Evolutionary conservation across 306 rosid genomes (phyloP).

Genomic region (Sechiopsis laciniata): DNA sequence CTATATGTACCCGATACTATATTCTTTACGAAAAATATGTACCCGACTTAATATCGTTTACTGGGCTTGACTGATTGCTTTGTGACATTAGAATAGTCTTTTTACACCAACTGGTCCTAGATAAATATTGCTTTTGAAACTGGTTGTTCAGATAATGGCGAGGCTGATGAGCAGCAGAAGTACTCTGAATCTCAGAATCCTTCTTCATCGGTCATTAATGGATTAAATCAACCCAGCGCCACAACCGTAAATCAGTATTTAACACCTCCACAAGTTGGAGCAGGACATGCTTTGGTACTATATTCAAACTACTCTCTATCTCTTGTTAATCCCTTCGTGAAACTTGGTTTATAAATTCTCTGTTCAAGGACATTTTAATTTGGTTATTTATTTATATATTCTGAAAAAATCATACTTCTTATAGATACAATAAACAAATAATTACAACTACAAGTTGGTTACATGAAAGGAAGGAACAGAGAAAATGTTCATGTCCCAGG

Average conservation of each 20-base stretch:
- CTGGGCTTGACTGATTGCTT: neutral
- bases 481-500: neutral
- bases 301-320: slow-evolving; percentile 23
- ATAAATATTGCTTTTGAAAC: slow-evolving; percentile 23
- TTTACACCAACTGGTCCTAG: neutral
- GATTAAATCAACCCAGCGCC: slow-evolving; percentile 46
- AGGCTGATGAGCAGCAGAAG: slow-evolving; percentile 54
- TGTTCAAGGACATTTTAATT: neutral
- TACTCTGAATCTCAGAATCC: slow-evolving; percentile 50
- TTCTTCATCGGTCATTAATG: slow-evolving; percentile 45
- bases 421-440: slow-evolving; percentile 2
- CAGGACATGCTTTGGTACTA: slow-evolving; percentile 70
- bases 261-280: slow-evolving; percentile 63
- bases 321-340: neutral
- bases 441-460: neutral
- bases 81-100: slow-evolving; percentile 13
- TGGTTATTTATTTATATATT: neutral
- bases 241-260: slow-evolving; percentile 52
- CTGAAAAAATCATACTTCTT: neutral
- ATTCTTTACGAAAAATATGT: too few species aligned
- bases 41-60: neutral
- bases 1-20: neutral
- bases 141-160: slow-evolving; percentile 55
- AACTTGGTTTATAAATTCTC: slow-evolving; percentile 5
- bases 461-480: neutral